These are phyloP conservation scores for Pseudogymnoascus pannorum DNA, from an alignment of 2,329 filamentous ascomycete genomes.

Conservation along the genomic window DNA sequence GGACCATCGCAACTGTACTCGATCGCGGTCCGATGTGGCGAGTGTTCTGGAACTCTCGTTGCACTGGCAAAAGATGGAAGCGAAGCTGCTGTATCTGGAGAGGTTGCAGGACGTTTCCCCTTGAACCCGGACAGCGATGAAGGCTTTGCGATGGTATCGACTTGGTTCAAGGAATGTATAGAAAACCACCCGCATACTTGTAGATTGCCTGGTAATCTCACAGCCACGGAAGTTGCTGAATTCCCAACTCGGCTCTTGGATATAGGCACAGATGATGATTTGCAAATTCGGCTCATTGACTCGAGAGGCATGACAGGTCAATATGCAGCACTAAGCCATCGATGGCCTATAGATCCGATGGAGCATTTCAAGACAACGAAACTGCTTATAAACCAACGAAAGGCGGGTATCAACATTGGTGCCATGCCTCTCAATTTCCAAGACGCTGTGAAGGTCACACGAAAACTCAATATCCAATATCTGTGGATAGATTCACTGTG, in stretches of 20 bases:
- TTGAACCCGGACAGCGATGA: neutral
- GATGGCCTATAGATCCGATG: neutral
- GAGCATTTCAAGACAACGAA: neutral
- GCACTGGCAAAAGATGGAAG: neutral
- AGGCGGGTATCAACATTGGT: neutral
- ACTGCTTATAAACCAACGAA: neutral
- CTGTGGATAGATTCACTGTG: neutral
- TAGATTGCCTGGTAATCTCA: neutral
- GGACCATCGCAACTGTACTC: neutral
- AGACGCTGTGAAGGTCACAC: neutral
- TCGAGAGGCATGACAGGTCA: neutral
- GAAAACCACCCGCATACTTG: neutral
- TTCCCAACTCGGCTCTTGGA: neutral
- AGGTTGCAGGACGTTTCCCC: neutral
- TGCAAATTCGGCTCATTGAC: neutral
- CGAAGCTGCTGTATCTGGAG: neutral
- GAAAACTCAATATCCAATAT: neutral
- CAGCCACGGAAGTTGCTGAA: neutral
- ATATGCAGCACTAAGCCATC: neutral
- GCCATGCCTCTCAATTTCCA: neutral
- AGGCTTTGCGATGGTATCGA: neutral
- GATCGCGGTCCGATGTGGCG: neutral
- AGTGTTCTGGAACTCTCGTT: neutral
- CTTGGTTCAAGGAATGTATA: neutral
- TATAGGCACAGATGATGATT: neutral